Conservation (phyloP, 1,284 basidiomycete genomes). For the Pseudozyma thailandica region DNA sequence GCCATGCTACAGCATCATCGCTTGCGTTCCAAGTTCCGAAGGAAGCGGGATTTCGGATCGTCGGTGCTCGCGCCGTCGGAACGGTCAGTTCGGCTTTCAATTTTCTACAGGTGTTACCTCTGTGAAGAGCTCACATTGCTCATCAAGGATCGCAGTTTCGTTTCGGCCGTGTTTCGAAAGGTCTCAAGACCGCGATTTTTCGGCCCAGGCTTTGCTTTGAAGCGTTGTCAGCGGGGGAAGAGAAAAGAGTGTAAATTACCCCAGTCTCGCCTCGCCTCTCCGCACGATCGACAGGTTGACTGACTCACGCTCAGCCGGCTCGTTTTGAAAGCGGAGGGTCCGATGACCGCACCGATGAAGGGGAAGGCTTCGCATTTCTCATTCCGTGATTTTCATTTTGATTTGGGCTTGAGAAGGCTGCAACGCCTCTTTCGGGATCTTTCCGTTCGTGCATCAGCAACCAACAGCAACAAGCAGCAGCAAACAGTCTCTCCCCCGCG, state of each 20-base stretch:
- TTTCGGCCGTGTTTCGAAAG: background rate
- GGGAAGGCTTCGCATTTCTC: conserved; percentile 1
- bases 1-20: background rate
- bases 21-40: background rate
- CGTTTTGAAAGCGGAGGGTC: conserved; percentile 30
- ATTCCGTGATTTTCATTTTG: background rate
- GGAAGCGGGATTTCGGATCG: conserved; percentile 16
- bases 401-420: background rate
- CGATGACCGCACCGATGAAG: conserved; percentile 23
- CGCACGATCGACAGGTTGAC: conserved; percentile 15
- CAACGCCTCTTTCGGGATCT: conserved; percentile 3
- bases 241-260: too few relatives aligned
- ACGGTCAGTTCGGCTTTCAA: background rate
- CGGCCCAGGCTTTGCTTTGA: too few relatives aligned
- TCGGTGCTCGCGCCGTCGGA: conserved; percentile 8
- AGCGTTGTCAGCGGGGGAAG: too few relatives aligned
- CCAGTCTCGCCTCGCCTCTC: background rate
- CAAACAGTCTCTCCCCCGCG: background rate
- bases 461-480: background rate
- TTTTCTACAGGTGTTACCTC: too few relatives aligned
- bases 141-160: background rate
- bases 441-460: conserved; percentile 2
- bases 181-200: background rate
- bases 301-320: background rate
- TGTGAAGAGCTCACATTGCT: too few relatives aligned